Evolutionary conservation across 2,329 filamentous ascomycete species (phyloP), one percentile per base, ranked within the genome.

Genomic region (Microdochium bolleyi): DNA sequence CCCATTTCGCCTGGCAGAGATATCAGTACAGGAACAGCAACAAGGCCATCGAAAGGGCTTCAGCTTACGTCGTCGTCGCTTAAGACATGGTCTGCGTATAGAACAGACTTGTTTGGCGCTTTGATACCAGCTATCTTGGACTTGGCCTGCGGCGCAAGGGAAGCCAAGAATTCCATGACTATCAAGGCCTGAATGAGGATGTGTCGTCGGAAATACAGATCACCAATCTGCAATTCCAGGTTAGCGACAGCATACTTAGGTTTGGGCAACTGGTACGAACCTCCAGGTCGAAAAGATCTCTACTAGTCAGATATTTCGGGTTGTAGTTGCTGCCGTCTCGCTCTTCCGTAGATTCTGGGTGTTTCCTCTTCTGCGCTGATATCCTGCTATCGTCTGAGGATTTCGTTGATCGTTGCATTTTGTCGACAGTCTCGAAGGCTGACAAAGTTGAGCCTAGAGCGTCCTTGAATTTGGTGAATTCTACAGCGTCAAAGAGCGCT

Each of bases 291-390:
- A 99, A 99, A 1, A 99, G 76, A 66, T 99, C 95, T 58, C 88
- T 82, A 67, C 92, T 97, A n/a, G 94, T 99, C 19, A 99, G 79
- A 66, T 99, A 99, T 66, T 97, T 99, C 1, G 95, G 92, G 62
- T 99, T 99, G 72, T 96, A 97, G 24, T 82, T 85, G 63, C 83
- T 87, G 24, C 84, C 78, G 55, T 86, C 84, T 52, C 82, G 79
- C 50, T 81, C 76, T 8, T 82, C 80, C 51, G 82, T 77, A 25
- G 72, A 71, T 44, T 77, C 77, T 11, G 79, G 76, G 46, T 80
- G 76, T 67, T 92, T 95, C 53, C 89, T 82, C 70, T 92, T 95
- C 51, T 76, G 63, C 27, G 81, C 82, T 50, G 60, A 57, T 57
- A 79, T 80, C 57, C 83, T 84, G 49, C 75, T 73, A 51, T 90